A percentile compares a stretch with the other conserved stretches of the same genome.
phyloP scores from a whole-genome alignment of 129 eudicot species.

The Lactuca saligna region DNA sequence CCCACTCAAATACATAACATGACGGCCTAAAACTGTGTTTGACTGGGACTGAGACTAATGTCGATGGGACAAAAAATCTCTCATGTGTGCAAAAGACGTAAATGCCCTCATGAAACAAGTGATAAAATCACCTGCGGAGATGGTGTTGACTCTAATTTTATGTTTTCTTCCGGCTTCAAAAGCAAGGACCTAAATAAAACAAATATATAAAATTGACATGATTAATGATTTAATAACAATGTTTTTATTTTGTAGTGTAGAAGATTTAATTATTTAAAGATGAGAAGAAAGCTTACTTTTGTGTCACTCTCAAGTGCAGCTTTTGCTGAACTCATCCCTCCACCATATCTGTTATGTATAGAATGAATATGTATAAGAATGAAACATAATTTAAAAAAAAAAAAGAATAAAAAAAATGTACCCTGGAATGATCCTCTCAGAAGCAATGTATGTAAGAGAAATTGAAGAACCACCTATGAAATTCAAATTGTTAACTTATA shows the following conservation, averaged over 20 bases:
- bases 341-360: conserved; percentile 64
- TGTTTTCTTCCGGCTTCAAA: conserved; percentile 95
- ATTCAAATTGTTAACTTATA: conserved; percentile 5
- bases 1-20: too few species aligned
- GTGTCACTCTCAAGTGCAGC: conserved; percentile 97
- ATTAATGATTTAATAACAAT: neutral
- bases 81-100: too few species aligned
- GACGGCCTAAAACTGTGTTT: too few species aligned
- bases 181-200: conserved; percentile 70
- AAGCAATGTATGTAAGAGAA: conserved; percentile 91
- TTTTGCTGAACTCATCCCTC: conserved; percentile 99
- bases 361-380: neutral
- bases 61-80: too few species aligned
- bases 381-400: conserved; percentile 1
- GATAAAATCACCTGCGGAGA: conserved; percentile 77
- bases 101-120: neutral
- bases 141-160: conserved; percentile 88
- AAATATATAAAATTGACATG: conserved; percentile 1
- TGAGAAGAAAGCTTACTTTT: conserved; percentile 42
- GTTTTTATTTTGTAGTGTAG: neutral
- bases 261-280: neutral
- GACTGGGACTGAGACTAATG: too few species aligned
- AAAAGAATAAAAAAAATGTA: conserved; percentile 16
- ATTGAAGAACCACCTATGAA: conserved; percentile 82
- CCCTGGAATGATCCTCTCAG: conserved; percentile 97